Conservation (phyloP, 306 rosid species). For the Cucurbita moschata region DNA sequence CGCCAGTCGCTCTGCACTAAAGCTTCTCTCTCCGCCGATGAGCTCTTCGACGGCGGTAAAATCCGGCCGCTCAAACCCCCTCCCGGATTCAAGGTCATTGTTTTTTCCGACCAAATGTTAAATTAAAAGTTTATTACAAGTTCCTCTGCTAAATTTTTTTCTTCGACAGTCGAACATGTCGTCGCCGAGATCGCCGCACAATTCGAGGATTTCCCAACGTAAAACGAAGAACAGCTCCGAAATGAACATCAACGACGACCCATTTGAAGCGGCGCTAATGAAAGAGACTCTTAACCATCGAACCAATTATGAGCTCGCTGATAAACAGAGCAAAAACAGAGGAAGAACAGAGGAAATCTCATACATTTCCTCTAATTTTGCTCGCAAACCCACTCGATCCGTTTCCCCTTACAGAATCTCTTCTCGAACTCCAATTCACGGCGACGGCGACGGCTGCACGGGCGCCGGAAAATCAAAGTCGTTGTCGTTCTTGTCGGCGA, state of each 20-base stretch:
- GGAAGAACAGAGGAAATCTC: conserved; percentile 18
- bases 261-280: conserved; percentile 1
- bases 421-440: conserved; percentile 19
- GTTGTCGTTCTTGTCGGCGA: conserved; percentile 26
- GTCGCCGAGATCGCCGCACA: conserved; percentile 12
- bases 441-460: conserved; percentile 6
- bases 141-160: no score
- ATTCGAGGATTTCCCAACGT: neutral
- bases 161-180: neutral
- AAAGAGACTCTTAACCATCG: neutral
- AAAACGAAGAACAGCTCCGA: neutral
- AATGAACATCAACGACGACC: conserved; percentile 8
- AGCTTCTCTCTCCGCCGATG: conserved; percentile 37
- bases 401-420: conserved; percentile 41
- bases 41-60: conserved; percentile 50
- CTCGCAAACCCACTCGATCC: conserved; percentile 34
- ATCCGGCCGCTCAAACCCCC: conserved; percentile 42
- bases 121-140: no score
- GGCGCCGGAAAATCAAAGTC: neutral
- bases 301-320: neutral
- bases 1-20: neutral
- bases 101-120: neutral
- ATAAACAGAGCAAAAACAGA: conserved; percentile 5
- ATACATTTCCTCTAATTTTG: neutral
- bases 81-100: conserved; percentile 13